Evolutionary conservation across 345 rosid genomes (phyloP).

Genomic region (Mallotus nudiflorus): DNA sequence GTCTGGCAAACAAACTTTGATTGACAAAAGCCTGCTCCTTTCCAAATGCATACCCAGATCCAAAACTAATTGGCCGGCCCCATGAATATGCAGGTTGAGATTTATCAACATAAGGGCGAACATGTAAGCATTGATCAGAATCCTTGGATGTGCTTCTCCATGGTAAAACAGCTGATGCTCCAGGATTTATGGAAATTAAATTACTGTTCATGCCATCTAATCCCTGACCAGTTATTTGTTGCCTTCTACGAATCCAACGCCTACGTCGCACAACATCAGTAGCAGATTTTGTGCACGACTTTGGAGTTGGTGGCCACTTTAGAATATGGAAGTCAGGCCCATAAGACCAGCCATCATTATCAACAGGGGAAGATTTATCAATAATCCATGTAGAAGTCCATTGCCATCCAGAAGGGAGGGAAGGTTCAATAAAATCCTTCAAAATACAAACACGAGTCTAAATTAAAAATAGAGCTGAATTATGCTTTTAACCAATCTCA

Average conservation of each 20-base stretch:
- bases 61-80: conserved; percentile 61
- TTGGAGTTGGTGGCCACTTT: conserved; percentile 54
- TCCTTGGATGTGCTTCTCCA: conserved; percentile 74
- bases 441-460: conserved; percentile 19
- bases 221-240: conserved; percentile 31
- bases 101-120: conserved; percentile 64
- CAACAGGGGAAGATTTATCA: conserved; percentile 53
- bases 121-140: conserved; percentile 64
- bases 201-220: conserved; percentile 20
- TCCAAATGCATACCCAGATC: conserved; percentile 53
- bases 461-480: neutral
- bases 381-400: conserved; percentile 64
- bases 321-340: conserved; percentile 53
- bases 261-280: conserved; percentile 51
- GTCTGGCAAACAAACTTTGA: conserved; percentile 62
- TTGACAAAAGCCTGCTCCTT: conserved; percentile 74
- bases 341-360: conserved; percentile 64
- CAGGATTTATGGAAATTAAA: conserved; percentile 50
- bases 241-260: conserved; percentile 60
- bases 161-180: conserved; percentile 76
- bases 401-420: conserved; percentile 57
- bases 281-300: conserved; percentile 36
- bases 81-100: conserved; percentile 57
- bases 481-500: too few relatives aligned
- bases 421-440: conserved; percentile 58